Evolutionary conservation across 1,139 yeast genomes (phyloP).

Genomic region (Candida sojae): DNA sequence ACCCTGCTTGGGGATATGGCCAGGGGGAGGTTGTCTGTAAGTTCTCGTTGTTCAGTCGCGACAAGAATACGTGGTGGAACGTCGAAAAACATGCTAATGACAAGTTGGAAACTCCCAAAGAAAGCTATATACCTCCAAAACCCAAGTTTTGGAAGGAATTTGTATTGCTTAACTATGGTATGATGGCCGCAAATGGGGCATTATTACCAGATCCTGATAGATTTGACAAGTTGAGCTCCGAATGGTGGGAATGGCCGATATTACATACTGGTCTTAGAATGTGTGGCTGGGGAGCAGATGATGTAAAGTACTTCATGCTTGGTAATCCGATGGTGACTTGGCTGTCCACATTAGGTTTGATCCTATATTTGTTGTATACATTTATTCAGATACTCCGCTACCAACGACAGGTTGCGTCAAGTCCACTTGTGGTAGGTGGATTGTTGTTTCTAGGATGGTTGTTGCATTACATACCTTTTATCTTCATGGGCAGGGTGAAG

Average conservation of each 20-base stretch:
- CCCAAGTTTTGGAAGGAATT: conserved; percentile 74
- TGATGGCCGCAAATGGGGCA: conserved; percentile 81
- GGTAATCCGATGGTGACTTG: conserved; percentile 72
- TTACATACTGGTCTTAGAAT: conserved; percentile 63
- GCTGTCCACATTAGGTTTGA: conserved; percentile 44
- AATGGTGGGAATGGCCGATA: conserved; percentile 86
- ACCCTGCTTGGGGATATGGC: conserved; percentile 80
- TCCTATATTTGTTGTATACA: conserved; percentile 20
- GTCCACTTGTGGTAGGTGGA: conserved; percentile 24
- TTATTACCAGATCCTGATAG: conserved; percentile 73
- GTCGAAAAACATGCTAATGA: conserved; percentile 65
- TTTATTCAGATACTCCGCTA: conserved; percentile 25
- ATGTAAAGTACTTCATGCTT: conserved; percentile 58
- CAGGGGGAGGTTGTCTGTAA: conserved; percentile 82
- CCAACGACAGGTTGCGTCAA: conserved; percentile 31
- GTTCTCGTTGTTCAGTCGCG: conserved; percentile 46
- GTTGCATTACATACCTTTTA: conserved; percentile 85
- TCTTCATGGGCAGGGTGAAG: conserved; percentile 94
- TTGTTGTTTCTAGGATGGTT: conserved; percentile 91
- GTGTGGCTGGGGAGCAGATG: conserved; percentile 61
- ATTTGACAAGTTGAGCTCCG: conserved; percentile 61
- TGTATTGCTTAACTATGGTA: conserved; percentile 66
- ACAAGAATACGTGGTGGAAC: conserved; percentile 82
- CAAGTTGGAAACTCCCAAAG: conserved; percentile 36
- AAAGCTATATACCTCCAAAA: conserved; percentile 58